These are phyloP conservation scores for Sclerotinia minor DNA, from an alignment of 2,329 filamentous ascomycete species.

Conservation along the genomic window DNA sequence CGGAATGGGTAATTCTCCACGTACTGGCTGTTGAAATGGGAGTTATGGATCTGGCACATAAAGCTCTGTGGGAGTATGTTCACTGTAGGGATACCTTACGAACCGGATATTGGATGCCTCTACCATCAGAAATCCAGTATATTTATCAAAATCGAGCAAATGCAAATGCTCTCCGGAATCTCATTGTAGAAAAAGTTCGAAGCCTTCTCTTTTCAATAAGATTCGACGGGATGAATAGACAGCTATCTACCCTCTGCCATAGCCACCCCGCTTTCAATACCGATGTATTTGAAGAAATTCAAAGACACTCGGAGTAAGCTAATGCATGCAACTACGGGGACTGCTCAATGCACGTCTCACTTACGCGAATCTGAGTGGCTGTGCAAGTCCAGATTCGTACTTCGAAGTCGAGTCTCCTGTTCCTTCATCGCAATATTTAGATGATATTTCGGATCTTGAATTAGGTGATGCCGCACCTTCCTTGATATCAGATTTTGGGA, in stretches of 20 bases:
- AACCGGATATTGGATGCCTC: constrained; percentile 10
- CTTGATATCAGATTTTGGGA: background rate
- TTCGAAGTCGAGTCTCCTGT: background rate
- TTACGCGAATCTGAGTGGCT: too few relatives aligned
- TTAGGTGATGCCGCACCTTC: background rate
- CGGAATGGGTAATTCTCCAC: constrained; percentile 16
- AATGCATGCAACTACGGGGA: background rate
- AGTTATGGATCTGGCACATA: constrained; percentile 6
- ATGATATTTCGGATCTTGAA: background rate
- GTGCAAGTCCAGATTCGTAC: background rate
- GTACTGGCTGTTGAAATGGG: background rate
- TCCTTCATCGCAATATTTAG: background rate
- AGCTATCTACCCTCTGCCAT: background rate
- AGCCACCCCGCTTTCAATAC: background rate
- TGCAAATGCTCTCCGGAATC: background rate
- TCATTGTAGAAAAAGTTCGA: background rate
- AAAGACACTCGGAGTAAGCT: background rate
- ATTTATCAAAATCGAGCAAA: background rate
- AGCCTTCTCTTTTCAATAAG: background rate
- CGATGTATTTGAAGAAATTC: background rate
- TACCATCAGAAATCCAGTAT: constrained; percentile 4
- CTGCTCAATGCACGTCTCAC: background rate
- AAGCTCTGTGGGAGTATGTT: background rate
- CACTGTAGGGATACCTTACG: background rate
- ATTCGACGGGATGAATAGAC: background rate